A percentile compares a stretch with the other conserved stretches of the same genome.
phyloP scores from a whole-genome alignment of 192 early-diverging fungal species.

The Gaertneriomyces semiglobifer region DNA sequence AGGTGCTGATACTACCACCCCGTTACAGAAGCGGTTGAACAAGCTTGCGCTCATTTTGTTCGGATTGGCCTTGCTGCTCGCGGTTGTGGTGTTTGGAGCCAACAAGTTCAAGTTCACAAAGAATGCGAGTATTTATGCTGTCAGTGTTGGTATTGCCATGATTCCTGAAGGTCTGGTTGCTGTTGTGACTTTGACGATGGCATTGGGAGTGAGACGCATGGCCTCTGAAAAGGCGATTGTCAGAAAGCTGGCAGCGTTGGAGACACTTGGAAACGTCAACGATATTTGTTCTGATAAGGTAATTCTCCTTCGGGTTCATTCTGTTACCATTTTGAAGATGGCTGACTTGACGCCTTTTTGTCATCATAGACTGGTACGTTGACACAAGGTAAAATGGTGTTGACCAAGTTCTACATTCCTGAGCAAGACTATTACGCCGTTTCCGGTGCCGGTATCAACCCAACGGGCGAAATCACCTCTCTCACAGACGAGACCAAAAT shows the following conservation, averaged over 20 bases:
- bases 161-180: slow-evolving; percentile 86
- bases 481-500: background rate
- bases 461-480: background rate
- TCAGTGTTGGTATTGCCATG: slow-evolving; percentile 78
- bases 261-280: slow-evolving; percentile 78
- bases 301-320: background rate
- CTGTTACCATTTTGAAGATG: background rate
- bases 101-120: slow-evolving; percentile 59
- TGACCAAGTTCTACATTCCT: slow-evolving; percentile 28
- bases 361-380: slow-evolving; percentile 73
- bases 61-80: slow-evolving; percentile 30
- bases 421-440: background rate
- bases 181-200: slow-evolving; percentile 82
- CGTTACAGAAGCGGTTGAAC: slow-evolving; percentile 52
- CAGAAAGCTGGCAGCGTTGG: slow-evolving; percentile 77
- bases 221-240: slow-evolving; percentile 76
- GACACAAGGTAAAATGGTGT: slow-evolving; percentile 75
- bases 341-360: background rate
- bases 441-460: background rate
- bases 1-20: slow-evolving; percentile 33
- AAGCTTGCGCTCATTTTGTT: slow-evolving; percentile 29
- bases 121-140: slow-evolving; percentile 73
- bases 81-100: slow-evolving; percentile 36
- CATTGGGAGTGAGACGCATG: slow-evolving; percentile 80
- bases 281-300: slow-evolving; percentile 76